These are phyloP conservation scores for Dittrichia graveolens DNA, from an alignment of 129 eudicot genomes.

Conservation along the genomic window DNA sequence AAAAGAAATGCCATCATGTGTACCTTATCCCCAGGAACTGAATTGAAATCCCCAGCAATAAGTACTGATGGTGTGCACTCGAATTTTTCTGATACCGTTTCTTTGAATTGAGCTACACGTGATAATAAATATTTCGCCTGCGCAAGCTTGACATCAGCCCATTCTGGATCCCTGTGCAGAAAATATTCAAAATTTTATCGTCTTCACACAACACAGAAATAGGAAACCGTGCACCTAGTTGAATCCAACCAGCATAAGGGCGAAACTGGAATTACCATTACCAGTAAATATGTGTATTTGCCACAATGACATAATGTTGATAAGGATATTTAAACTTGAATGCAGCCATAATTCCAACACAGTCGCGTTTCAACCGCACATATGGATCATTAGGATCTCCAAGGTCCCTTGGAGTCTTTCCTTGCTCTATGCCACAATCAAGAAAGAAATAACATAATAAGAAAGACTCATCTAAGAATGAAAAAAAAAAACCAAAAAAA, in stretches of 20 bases:
- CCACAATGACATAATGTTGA: conserved; percentile 63
- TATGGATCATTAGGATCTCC: conserved; percentile 84
- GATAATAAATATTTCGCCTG: conserved; percentile 82
- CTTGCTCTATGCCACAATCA: conserved; percentile 31
- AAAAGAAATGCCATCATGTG: not conserved
- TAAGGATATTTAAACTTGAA: conserved; percentile 69
- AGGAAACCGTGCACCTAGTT: conserved; percentile 5
- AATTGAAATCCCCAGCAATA: conserved; percentile 93
- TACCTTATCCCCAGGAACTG: conserved; percentile 93
- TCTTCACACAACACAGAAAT: not conserved
- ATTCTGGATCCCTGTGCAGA: conserved; percentile 79
- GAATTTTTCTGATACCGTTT: conserved; percentile 48
- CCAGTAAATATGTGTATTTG: conserved; percentile 91
- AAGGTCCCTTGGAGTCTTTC: conserved; percentile 39
- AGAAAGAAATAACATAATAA: conserved; percentile 5
- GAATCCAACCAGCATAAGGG: conserved; percentile 9
- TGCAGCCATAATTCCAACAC: conserved; percentile 92
- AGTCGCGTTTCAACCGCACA: conserved; percentile 87
- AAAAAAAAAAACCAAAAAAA: not conserved
- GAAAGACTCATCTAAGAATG: not conserved
- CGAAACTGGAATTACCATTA: conserved; percentile 33
- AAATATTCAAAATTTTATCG: not conserved
- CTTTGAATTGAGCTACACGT: conserved; percentile 57
- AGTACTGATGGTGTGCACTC: conserved; percentile 75
- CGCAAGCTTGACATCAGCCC: conserved; percentile 93